Conservation (phyloP, 441 rosid species). For the Croton laevigatus region DNA sequence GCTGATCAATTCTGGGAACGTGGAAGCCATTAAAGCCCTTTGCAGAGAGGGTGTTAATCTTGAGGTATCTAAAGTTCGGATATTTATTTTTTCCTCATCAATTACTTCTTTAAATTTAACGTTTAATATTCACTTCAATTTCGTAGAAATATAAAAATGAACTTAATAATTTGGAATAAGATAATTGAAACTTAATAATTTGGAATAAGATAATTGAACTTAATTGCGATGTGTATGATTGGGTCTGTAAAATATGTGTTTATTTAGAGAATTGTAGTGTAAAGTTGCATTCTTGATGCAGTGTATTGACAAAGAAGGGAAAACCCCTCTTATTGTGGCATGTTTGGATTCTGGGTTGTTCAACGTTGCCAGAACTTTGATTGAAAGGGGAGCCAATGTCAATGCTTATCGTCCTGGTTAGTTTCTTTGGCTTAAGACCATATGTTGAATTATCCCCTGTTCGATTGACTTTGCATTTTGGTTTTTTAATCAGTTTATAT, state of each 20-base stretch:
- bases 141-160: neutral
- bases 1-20: slow-evolving; percentile 35
- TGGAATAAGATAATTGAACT: neutral
- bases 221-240: too few relatives aligned
- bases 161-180: neutral
- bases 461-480: neutral
- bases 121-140: neutral
- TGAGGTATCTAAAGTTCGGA: slow-evolving; percentile 39
- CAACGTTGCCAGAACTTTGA: slow-evolving; percentile 42
- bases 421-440: slow-evolving; percentile 12
- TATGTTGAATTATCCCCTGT: neutral
- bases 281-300: slow-evolving; percentile 21
- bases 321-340: slow-evolving; percentile 53
- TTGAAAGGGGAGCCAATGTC: slow-evolving; percentile 58
- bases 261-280: slow-evolving; percentile 9
- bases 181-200: neutral
- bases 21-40: slow-evolving; percentile 45
- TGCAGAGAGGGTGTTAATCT: slow-evolving; percentile 44
- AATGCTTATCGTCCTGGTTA: slow-evolving; percentile 69
- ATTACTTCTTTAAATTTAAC: neutral
- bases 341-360: slow-evolving; percentile 47
- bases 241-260: neutral
- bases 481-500: neutral
- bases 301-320: slow-evolving; percentile 58
- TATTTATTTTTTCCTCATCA: neutral